Percentiles rank a stretch among this genome's conserved stretches.
These are phyloP conservation scores for Ceratocystis variospora DNA, from an alignment of 2,329 filamentous ascomycete genomes.

Conservation along the genomic window DNA sequence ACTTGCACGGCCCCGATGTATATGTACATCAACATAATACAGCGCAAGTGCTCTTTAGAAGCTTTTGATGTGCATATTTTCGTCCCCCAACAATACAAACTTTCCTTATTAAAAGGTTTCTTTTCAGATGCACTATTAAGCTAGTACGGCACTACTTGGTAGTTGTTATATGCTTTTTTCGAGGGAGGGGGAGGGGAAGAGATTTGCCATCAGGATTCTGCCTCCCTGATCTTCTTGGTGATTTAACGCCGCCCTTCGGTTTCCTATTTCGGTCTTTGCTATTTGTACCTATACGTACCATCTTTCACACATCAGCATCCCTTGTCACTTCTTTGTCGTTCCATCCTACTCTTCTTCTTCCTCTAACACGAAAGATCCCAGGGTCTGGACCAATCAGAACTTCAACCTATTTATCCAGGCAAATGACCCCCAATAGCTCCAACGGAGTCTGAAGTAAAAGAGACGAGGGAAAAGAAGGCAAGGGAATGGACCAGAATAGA, in stretches of 20 bases:
- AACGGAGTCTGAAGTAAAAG: too few species aligned
- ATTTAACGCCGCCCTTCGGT: neutral
- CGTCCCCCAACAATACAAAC: neutral
- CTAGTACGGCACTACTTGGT: neutral
- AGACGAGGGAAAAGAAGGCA: neutral
- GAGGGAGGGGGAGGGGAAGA: too few species aligned
- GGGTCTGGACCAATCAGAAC: neutral
- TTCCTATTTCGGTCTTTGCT: constrained; percentile 2
- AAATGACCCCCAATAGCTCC: neutral
- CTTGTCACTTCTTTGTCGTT: neutral
- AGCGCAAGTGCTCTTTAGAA: neutral
- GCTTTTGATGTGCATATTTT: neutral
- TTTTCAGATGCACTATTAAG: neutral
- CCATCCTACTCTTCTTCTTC: constrained; percentile 1
- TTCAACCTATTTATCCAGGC: neutral
- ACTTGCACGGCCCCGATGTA: neutral
- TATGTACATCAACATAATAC: neutral
- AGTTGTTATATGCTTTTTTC: neutral
- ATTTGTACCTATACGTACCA: neutral
- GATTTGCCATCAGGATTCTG: too few species aligned
- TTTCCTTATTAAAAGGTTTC: neutral
- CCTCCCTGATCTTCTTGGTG: neutral
- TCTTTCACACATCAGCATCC: neutral
- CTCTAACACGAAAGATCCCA: neutral
- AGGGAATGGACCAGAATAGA: neutral